Base-by-base conservation (phyloP, 768 basidiomycete species). In the Mycena pura region DNA sequence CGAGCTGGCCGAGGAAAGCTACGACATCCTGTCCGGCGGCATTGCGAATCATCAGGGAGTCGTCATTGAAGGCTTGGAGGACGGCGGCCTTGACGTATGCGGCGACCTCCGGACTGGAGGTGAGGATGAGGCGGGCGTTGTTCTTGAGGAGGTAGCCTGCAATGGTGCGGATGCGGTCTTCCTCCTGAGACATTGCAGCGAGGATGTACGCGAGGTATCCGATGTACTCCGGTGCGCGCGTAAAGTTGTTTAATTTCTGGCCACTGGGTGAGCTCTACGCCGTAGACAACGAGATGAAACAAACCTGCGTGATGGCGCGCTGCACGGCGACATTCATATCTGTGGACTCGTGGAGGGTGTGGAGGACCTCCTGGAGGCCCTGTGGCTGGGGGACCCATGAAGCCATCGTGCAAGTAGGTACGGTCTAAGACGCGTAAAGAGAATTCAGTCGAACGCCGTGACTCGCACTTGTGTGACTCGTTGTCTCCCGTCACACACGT, bases 81-180 rank as follows among this genome's bases (percentile, higher is more conserved):
- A 94, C 86, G 44, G 90, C 85, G 28, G 78, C 78, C 76, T 95
- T 92, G 65, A 92, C 86, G 71, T 88, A 92, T 47, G 85, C 80
- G 28, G 84, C 81, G 21, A 95, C 90, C 45, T 88, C 85, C 17
- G 82, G 80, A 22, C 87, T 78, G 7, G 87, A 84, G 45, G 80
- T 82, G 53, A 95, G 81, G 72, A 95, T 88, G 65, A 91, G 83
- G 58, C 88, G 84, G 41, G 93, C 86, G 70, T 95, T 95, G 77
- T 99, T 99, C 87, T 99, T 99, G 76, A 99, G 87, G 22, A 98
- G 82, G 69, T 98, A 93, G 40, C 96, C 96, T 24, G 96, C 96
- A 78, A 98, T 96, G 60, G 93, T 92, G 51, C 96, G 88, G 74
- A 96, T 94, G 48, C 92, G 90, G 72, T 94, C 95, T 72, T 95